Conservation (phyloP, 2,329 filamentous ascomycete genomes). For the Plectosphaerella sp. region DNA sequence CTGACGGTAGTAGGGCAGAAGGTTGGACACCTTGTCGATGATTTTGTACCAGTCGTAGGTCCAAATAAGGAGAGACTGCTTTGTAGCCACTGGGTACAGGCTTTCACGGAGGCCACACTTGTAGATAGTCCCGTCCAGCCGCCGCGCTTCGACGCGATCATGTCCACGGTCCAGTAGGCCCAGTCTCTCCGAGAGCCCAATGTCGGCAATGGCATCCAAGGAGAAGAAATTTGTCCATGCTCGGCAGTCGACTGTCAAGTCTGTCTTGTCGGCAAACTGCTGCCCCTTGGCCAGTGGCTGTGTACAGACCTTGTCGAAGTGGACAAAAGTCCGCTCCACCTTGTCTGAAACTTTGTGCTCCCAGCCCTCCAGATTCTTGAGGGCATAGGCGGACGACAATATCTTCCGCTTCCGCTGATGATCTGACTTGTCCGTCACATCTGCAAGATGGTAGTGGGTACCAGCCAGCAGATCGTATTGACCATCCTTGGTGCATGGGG, state of each 20-base stretch:
- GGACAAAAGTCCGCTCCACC: constrained; percentile 34
- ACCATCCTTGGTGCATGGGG: constrained; percentile 43
- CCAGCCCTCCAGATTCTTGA: constrained; percentile 50
- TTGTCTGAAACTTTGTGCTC: constrained; percentile 52
- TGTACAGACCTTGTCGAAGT: constrained; percentile 37
- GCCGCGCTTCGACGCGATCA: constrained; percentile 36
- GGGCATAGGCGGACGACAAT: constrained; percentile 44
- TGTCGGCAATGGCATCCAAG: constrained; percentile 52
- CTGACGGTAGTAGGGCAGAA: constrained; percentile 38
- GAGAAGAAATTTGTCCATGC: constrained; percentile 52
- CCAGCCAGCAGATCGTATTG: constrained; percentile 41
- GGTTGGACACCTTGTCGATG: constrained; percentile 39
- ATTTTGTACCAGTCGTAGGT: constrained; percentile 45
- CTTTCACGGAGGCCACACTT: constrained; percentile 42
- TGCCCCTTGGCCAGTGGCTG: constrained; percentile 24
- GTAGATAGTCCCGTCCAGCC: constrained; percentile 39
- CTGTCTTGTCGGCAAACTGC: constrained; percentile 20
- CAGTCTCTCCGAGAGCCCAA: constrained; percentile 46
- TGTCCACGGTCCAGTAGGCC: constrained; percentile 46
- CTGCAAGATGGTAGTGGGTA: constrained; percentile 45
- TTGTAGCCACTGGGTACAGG: constrained; percentile 44
- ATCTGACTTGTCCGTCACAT: constrained; percentile 46
- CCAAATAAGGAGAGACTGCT: constrained; percentile 47
- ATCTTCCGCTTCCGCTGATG: constrained; percentile 47
- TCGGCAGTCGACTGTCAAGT: constrained; percentile 45